Evolutionary conservation across 495 filamentous ascomycete genomes (phyloP).

Genomic region (Tuber indicum): DNA sequence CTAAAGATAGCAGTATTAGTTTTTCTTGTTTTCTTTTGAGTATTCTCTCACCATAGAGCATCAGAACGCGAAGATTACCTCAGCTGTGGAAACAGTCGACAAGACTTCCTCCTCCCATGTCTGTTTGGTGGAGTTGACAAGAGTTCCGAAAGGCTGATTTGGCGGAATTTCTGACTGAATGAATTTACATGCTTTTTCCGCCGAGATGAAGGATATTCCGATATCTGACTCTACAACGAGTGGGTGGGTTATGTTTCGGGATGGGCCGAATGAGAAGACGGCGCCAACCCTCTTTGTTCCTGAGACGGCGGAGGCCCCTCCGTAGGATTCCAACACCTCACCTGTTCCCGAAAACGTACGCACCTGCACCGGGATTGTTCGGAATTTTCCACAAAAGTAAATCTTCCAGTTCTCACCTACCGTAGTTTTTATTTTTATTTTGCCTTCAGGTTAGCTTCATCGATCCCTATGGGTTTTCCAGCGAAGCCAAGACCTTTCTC

Average conservation of each 20-base stretch:
- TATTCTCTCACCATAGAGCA: background rate
- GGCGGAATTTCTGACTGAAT: constrained; percentile 55
- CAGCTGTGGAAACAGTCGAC: constrained; percentile 56
- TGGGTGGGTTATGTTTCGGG: constrained; percentile 14
- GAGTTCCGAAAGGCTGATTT: constrained; percentile 46
- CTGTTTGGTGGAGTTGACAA: constrained; percentile 49
- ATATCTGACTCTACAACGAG: constrained; percentile 55
- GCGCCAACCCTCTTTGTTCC: constrained; percentile 45
- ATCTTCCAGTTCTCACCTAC: constrained; percentile 52
- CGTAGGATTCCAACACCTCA: constrained; percentile 35
- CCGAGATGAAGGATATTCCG: constrained; percentile 65
- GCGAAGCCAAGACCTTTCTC: constrained; percentile 6
- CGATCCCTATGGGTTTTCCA: background rate
- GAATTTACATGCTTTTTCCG: constrained; percentile 56
- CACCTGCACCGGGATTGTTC: constrained; percentile 43
- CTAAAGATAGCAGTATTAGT: constrained; percentile 9
- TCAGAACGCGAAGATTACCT: constrained; percentile 24
- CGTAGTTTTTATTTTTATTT: constrained; percentile 13
- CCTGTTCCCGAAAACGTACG: constrained; percentile 52
- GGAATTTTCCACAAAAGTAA: constrained; percentile 64
- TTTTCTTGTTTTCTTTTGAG: background rate
- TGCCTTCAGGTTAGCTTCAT: background rate
- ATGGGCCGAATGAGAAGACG: constrained; percentile 44
- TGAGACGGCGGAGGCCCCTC: constrained; percentile 21
- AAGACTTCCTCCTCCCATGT: constrained; percentile 59